Evolutionary conservation across 805 yeast species (phyloP).

Genomic region (Kregervanrija delftensis): DNA sequence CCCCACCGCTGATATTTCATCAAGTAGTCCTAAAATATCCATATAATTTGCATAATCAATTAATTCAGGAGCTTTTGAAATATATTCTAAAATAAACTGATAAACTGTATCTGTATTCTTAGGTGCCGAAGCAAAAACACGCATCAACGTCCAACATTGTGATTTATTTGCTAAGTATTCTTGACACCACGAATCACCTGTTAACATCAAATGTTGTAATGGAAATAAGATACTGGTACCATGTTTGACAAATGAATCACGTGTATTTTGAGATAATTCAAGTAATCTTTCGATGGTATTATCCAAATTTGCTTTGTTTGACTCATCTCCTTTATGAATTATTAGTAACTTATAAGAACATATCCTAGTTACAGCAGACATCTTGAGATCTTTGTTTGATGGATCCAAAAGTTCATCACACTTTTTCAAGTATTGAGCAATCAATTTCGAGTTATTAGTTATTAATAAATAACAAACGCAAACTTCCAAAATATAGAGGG

Average conservation of each 20-base stretch:
- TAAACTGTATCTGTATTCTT: constrained; percentile 37
- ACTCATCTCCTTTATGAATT: constrained; percentile 28
- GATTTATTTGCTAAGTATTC: constrained; percentile 29
- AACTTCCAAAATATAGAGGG: constrained; percentile 26
- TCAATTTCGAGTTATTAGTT: constrained; percentile 20
- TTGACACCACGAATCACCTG: constrained; percentile 37
- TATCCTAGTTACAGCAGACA: constrained; percentile 31
- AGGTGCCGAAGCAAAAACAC: constrained; percentile 39
- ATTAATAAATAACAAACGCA: constrained; percentile 27
- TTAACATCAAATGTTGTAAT: constrained; percentile 40
- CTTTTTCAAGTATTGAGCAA: constrained; percentile 14
- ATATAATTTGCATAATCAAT: constrained; percentile 49
- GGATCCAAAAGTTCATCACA: constrained; percentile 18
- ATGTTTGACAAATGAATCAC: constrained; percentile 37
- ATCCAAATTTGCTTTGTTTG: constrained; percentile 15
- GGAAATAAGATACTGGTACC: constrained; percentile 42
- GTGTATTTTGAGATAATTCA: constrained; percentile 19
- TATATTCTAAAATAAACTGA: constrained; percentile 37
- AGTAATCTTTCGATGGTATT: constrained; percentile 21
- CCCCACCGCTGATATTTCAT: constrained; percentile 76
- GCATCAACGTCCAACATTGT: constrained; percentile 42
- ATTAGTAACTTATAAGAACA: constrained; percentile 46
- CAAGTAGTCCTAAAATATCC: constrained; percentile 62
- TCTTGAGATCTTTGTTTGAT: constrained; percentile 20
- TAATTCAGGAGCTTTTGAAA: constrained; percentile 26